Base-by-base conservation (phyloP, 1,284 basidiomycete genomes). In the Malassezia vespertilionis region DNA sequence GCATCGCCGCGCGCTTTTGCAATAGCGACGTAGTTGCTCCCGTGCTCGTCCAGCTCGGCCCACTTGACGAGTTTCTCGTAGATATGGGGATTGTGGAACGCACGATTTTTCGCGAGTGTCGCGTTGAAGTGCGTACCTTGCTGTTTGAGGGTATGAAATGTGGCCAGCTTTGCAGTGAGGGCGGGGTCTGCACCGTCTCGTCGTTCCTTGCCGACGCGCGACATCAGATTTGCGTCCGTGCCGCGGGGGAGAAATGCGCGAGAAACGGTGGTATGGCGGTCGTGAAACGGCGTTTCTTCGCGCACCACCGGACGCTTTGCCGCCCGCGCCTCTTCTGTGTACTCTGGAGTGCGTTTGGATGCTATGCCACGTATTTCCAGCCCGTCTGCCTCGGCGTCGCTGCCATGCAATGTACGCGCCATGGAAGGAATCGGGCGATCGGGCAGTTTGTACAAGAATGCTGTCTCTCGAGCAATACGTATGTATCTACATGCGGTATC, bases 11-110 rank as follows among this genome's bases (percentile, higher is more conserved):
- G 20, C n/a, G 37, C 30, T 1, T 26, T 18, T n/a, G 44, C 39
- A 0, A 36, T 30, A 2, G 14, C 11, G 1, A 39, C 37, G 11
- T 56, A 44, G 15, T 63, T 57, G 11, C 52, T 52, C 2, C 44
- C 54, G 0, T 53, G 79, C 71, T 97, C 91, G 63, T 90, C 82
- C 11, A 93, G 82, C 50, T 83, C 82, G 9, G 91, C 52, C 80
- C 71, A 90, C 85, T 65, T 88, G 82, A 96, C 89, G 1, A 97
- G 79, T 59, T 89, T 86, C 3, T 84, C 76, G 70, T 91, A 91
- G 10, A 96, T 79, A 67, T 93, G 85, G 0, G 91, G 91, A 63
- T 97, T 96, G 22, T 86, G 82, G 72, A 95, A 96, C 0, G 86
- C 80, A 21, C 86, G 82, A 56, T 84, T 87, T 7, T 80, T 78